Base-by-base conservation (phyloP, 768 basidiomycete species). In the Pisolithus sp. region DNA sequence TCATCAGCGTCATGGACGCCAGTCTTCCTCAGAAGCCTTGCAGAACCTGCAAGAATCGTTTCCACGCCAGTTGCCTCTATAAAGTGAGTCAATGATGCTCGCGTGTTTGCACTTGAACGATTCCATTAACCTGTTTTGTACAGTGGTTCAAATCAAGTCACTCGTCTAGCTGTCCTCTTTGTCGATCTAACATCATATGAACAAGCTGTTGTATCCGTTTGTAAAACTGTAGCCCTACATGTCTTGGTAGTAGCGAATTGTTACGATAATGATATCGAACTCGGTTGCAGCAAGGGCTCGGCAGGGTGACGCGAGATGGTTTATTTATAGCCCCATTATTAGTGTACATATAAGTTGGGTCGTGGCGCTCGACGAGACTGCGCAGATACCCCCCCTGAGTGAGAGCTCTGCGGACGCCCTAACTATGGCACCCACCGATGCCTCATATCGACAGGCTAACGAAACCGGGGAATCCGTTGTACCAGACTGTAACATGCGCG, bases 81-180 rank as follows among this genome's bases (percentile, higher is more conserved):
- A 94, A 95, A 76, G 89, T 82, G 44, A 46, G 76, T 62, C 42
- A 8, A 7, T 7, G 2, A 12, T 12, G 10, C 20, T 13, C 34
- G 24, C 18, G 17, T 15, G 24, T 18, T 7, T 9, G 12, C 17
- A 15, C 28, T 26, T 47, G 20, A 37, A 21, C 36, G 31, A 43
- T 28, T 41, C 55, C 40, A 51, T 41, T 53, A 9, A 55, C 30
- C 20, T 31, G 15, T 24, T n/a, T 42, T 42, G 12, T 12, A 17
- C 52, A 93, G 89, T 93, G 91, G 91, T 93, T 92, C 68, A 86
- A 85, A 62, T 76, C 83, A 23, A 92, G 89, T 57, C 90, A 94
- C 72, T 87, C 89, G 3, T 90, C 89, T 7, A 89, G 85, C 50
- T 97, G 93, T 66, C 93, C 93, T 10, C 68, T 97, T 46, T 97